phyloP scores from a whole-genome alignment of 2,329 filamentous ascomycete species.

The Xylariaceae sp. region DNA sequence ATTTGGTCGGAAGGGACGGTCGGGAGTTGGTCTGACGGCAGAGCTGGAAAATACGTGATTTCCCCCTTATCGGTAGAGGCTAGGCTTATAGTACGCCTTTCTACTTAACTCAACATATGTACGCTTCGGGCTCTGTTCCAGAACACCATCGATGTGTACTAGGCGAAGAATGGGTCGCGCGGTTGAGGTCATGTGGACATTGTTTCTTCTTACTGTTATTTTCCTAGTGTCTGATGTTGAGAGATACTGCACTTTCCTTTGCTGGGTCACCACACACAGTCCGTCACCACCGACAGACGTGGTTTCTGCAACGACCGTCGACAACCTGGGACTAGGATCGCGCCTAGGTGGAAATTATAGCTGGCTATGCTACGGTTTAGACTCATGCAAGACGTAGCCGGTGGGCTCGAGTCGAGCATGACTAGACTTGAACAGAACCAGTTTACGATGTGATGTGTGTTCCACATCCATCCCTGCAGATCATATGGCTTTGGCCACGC shows the following conservation, averaged over 20 bases:
- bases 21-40: constrained; percentile 43
- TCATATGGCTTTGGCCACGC: constrained; percentile 34
- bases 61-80: constrained; percentile 38
- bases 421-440: constrained; percentile 26
- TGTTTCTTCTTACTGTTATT: constrained; percentile 36
- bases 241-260: constrained; percentile 41
- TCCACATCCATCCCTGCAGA: constrained; percentile 27
- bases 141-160: constrained; percentile 35
- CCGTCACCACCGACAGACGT: constrained; percentile 11
- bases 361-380: constrained; percentile 22
- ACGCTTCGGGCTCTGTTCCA: constrained; percentile 34
- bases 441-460: constrained; percentile 23
- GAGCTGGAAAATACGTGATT: constrained; percentile 43
- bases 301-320: constrained; percentile 19
- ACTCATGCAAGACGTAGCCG: constrained; percentile 20
- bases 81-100: constrained; percentile 37
- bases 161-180: constrained; percentile 34
- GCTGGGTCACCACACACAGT: constrained; percentile 36
- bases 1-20: constrained; percentile 42
- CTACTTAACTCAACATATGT: constrained; percentile 38
- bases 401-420: constrained; percentile 14
- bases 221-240: constrained; percentile 41
- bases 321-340: constrained; percentile 17
- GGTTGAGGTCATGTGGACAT: constrained; percentile 39
- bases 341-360: constrained; percentile 20